Evolutionary conservation across 1,284 basidiomycete genomes (phyloP).

Genomic region (Apiotrichum laibachii): DNA sequence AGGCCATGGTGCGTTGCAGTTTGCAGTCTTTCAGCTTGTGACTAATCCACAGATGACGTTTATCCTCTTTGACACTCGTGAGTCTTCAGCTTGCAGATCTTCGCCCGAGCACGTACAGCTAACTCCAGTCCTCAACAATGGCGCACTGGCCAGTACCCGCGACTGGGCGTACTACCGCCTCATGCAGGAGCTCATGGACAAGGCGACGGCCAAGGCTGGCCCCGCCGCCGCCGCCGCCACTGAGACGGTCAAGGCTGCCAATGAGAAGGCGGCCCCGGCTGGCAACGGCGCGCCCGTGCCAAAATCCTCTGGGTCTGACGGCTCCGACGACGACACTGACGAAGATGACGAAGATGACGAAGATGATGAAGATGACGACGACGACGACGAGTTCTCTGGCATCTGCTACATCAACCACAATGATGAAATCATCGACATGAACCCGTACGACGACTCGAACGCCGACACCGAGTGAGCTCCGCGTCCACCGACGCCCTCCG

Average conservation of each 20-base stretch:
- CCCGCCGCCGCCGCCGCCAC: background rate
- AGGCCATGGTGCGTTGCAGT: constrained; percentile 7
- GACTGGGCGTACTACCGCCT: background rate
- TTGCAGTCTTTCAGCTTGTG: background rate
- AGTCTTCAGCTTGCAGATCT: background rate
- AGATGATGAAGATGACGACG: constrained; percentile 1
- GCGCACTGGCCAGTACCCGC: background rate
- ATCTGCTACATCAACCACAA: background rate
- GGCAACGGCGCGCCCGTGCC: background rate
- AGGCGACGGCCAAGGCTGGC: background rate
- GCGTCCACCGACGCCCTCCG: background rate
- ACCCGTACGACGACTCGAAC: background rate
- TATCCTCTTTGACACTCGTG: constrained; percentile 1
- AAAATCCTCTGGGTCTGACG: background rate
- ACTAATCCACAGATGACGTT: constrained; percentile 4
- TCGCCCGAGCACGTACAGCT: background rate
- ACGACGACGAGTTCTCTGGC: constrained; percentile 8
- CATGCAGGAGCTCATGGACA: background rate
- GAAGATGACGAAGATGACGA: background rate
- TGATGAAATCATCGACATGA: constrained; percentile 1
- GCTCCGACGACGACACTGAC: background rate
- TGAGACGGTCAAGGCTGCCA: background rate
- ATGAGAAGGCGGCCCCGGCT: background rate
- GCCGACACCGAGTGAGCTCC: background rate
- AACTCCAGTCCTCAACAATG: background rate